Evolutionary conservation across 805 yeast species (phyloP), one percentile per base, ranked within the genome.

Genomic region (Candida succiphila): DNA sequence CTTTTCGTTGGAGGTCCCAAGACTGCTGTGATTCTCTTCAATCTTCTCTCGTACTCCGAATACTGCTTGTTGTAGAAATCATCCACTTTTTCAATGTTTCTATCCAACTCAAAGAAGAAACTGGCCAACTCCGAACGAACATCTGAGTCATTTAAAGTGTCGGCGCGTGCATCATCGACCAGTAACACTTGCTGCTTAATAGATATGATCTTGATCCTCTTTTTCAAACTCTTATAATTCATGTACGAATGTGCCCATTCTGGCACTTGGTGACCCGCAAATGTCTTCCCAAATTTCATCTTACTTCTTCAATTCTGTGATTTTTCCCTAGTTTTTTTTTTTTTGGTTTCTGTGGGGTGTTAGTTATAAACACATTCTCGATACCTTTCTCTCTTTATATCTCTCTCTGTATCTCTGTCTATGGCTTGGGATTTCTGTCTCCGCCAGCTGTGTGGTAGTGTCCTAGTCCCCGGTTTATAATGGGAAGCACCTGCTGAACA

Each of bases 221-320:
- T 78, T 61, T 89, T 89, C 44, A 89, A 65, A 31, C 69, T 74
- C 54, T 87, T 89, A 59, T 89, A 89, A 59, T 85, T 82, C 67
- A 89, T 72, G 50, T 89, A 89, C 47, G 69, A 70, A 37, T 73
- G 71, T 32, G 75, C 67, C 97, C 97, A 89, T 58, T 87, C 95
- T 4, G 96, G 96, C 37, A 88, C 86, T 63, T 87, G 95, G 58
- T 89, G 94, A 31, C 82, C 66, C 22, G 75, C 60, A 43, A 84
- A 65, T 20, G 85, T 80, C 55, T 83, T 84, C 19, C 89, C 94
- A 53, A 83, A 84, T 65, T 81, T 81, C 89, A 81, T 81, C n/a
- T n/a, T 25, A 13, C 15, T 14, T 27, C 17, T 8, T 24, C 6
- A 8, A 13, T 24, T 13, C n/a, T 13, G 26, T 12, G n/a, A n/a